These are phyloP conservation scores for Pisolithus tinctorius DNA, from an alignment of 768 basidiomycete species.

Conservation along the genomic window DNA sequence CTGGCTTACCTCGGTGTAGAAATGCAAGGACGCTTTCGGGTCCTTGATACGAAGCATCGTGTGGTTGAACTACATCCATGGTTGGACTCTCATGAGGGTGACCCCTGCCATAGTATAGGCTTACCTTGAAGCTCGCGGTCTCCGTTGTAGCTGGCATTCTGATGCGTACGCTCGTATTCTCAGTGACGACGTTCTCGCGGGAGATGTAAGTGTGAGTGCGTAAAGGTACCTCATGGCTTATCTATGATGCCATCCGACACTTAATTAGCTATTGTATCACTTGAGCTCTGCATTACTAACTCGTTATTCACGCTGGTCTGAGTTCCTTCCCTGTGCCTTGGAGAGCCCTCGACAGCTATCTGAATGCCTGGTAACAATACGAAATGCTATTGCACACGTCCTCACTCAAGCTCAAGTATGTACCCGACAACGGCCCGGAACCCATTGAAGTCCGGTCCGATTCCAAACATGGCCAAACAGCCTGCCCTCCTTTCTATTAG, in stretches of 20 bases:
- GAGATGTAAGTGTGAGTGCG: too few species aligned
- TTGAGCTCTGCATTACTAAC: too few species aligned
- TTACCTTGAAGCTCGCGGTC: slow-evolving; percentile 58
- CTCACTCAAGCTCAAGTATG: too few species aligned
- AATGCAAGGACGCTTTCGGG: slow-evolving; percentile 70
- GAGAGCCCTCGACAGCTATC: too few species aligned
- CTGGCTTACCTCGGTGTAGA: slow-evolving; percentile 65
- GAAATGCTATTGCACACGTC: too few species aligned
- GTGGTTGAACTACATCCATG: slow-evolving; percentile 60
- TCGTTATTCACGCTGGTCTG: too few species aligned
- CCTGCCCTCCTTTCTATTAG: neutral
- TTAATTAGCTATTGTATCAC: too few species aligned
- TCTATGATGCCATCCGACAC: too few species aligned
- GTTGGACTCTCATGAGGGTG: neutral
- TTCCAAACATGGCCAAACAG: neutral
- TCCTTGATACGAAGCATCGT: slow-evolving; percentile 89
- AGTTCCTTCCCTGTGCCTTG: too few species aligned
- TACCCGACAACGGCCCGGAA: too few species aligned
- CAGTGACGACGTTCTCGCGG: neutral
- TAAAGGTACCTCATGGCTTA: too few species aligned
- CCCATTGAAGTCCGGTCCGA: neutral
- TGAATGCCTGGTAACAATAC: too few species aligned
- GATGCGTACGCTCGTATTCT: slow-evolving; percentile 8
- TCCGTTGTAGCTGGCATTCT: slow-evolving; percentile 60
- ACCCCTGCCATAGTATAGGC: neutral